Conservation (phyloP, 1,139 yeast species). For the Debaryomyces fabryi region DNA sequence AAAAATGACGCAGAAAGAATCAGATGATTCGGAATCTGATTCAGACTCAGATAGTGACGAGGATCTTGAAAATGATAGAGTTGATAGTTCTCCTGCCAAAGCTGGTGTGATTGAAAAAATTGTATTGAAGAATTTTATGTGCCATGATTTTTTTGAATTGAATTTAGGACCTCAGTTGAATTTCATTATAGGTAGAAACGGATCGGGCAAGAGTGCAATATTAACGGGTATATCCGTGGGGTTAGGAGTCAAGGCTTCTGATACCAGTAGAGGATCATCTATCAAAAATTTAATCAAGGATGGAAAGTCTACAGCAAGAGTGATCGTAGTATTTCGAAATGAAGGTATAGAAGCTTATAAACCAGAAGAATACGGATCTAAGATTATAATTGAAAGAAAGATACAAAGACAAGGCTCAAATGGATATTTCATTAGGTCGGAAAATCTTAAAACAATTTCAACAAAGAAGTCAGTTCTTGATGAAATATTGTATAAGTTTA, state of each 20-base stretch:
- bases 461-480: conserved; percentile 67
- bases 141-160: conserved; percentile 82
- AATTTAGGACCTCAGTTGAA: conserved; percentile 83
- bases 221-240: conserved; percentile 90
- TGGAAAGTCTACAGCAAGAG: conserved; percentile 68
- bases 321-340: conserved; percentile 61
- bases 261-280: conserved; percentile 80
- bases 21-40: conserved; percentile 11
- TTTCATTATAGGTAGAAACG: conserved; percentile 92
- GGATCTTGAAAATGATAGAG: conserved; percentile 10
- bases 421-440: conserved; percentile 56
- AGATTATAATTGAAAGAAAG: conserved; percentile 72
- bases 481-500: conserved; percentile 67
- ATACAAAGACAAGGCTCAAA: conserved; percentile 54
- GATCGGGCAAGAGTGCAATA: conserved; percentile 94
- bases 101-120: conserved; percentile 63
- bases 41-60: conserved; percentile 5
- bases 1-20: conserved; percentile 11
- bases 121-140: conserved; percentile 67
- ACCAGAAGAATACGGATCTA: conserved; percentile 65
- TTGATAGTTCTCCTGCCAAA: conserved; percentile 31
- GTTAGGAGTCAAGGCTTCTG: conserved; percentile 92
- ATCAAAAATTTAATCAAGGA: conserved; percentile 74
- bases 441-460: conserved; percentile 54
- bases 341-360: conserved; percentile 67